These are phyloP conservation scores for Populus hybrid DNA, from an alignment of 441 rosid species.

Conservation along the genomic window DNA sequence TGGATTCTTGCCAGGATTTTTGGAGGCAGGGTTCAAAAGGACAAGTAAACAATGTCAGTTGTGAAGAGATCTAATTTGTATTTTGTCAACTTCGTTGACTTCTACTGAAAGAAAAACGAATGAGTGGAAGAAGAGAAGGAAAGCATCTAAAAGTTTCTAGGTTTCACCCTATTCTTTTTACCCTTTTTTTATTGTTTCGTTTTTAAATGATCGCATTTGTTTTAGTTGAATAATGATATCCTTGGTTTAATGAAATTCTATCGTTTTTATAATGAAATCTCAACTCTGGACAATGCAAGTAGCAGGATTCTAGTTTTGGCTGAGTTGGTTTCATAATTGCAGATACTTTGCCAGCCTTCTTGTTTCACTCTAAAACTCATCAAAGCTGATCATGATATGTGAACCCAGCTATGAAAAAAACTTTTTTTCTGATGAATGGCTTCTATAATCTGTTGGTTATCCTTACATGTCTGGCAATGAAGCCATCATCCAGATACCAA, in stretches of 20 bases:
- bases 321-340: too few relatives aligned
- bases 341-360: too few relatives aligned
- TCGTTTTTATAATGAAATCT: background rate
- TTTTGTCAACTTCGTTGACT: conserved; percentile 16
- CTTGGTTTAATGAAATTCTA: background rate
- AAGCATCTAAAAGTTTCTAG: background rate
- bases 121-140: background rate
- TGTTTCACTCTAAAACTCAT: too few relatives aligned
- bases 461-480: too few relatives aligned
- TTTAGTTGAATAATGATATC: background rate
- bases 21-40: conserved; percentile 12
- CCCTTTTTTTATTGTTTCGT: background rate
- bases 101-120: background rate
- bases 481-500: too few relatives aligned
- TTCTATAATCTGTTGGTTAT: too few relatives aligned
- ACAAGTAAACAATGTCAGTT: conserved; percentile 6
- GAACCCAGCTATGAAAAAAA: too few relatives aligned
- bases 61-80: conserved; percentile 10
- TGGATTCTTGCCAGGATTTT: conserved; percentile 22
- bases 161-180: background rate
- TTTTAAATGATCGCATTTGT: background rate
- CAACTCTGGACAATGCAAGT: background rate
- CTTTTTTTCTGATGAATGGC: too few relatives aligned
- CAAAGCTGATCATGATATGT: too few relatives aligned
- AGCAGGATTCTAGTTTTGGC: too few relatives aligned